A percentile compares a stretch with the other conserved stretches of the same genome.
phyloP scores from a whole-genome alignment of 1,284 basidiomycete genomes.

The Fistulina hepatica region DNA sequence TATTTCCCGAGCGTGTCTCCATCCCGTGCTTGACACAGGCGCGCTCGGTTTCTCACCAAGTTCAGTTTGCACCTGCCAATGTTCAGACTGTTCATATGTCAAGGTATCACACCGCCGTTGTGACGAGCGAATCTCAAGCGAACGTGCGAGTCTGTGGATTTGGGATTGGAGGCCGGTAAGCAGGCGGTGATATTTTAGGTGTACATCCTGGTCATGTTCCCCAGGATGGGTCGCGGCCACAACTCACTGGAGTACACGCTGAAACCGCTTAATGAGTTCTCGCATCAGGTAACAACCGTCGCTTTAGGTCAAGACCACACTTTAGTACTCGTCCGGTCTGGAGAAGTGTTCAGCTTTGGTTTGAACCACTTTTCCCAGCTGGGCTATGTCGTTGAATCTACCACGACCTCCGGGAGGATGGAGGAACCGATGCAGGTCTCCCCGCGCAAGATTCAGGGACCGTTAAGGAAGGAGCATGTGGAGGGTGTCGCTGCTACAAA shows the following conservation, averaged over 20 bases:
- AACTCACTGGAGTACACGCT: slow-evolving; percentile 69
- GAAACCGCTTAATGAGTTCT: slow-evolving; percentile 48
- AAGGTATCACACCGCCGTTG: slow-evolving; percentile 68
- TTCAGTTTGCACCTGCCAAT: slow-evolving; percentile 43
- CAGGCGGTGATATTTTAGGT: slow-evolving; percentile 1
- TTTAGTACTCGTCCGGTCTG: slow-evolving; percentile 67
- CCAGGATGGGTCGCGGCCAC: slow-evolving; percentile 62
- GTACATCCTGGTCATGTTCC: slow-evolving; percentile 3
- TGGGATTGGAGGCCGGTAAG: slow-evolving; percentile 69
- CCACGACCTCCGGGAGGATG: slow-evolving; percentile 22
- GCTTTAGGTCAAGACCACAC: slow-evolving; percentile 94
- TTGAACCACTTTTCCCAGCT: slow-evolving; percentile 81
- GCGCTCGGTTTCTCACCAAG: slow-evolving; percentile 13
- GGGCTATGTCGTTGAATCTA: slow-evolving; percentile 74
- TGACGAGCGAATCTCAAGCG: slow-evolving; percentile 64
- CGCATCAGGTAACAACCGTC: slow-evolving; percentile 39
- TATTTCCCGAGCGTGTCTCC: slow-evolving; percentile 70
- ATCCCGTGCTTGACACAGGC: slow-evolving; percentile 35
- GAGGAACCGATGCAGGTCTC: slow-evolving; percentile 63
- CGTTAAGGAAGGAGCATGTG: slow-evolving; percentile 74
- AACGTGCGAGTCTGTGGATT: slow-evolving; percentile 83
- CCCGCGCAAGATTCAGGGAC: slow-evolving; percentile 68
- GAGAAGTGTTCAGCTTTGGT: slow-evolving; percentile 88
- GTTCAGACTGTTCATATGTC: slow-evolving; percentile 72
- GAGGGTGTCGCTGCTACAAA: slow-evolving; percentile 82